phyloP scores from a whole-genome alignment of 352 stramenopile species.

The Pythium monospermum region DNA sequence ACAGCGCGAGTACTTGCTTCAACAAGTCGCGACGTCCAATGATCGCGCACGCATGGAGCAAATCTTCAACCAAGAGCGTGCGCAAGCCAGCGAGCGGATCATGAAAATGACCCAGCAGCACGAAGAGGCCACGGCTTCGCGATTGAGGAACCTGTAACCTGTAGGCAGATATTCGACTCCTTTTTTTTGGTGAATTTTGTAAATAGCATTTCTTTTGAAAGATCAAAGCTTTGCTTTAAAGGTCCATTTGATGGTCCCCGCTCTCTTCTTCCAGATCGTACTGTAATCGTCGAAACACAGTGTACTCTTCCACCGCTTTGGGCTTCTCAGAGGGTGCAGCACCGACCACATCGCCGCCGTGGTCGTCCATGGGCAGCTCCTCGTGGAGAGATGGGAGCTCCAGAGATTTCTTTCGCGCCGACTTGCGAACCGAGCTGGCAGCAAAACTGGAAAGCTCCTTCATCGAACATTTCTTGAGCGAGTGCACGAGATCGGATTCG shows the following conservation, averaged over 20 bases:
- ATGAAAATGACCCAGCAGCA: conserved; percentile 72
- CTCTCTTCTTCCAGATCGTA: conserved; percentile 23
- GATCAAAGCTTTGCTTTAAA: conserved; percentile 7
- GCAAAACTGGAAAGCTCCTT: conserved; percentile 30
- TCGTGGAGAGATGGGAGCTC: conserved; percentile 15
- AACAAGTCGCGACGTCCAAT: conserved; percentile 24
- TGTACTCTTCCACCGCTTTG: conserved; percentile 4
- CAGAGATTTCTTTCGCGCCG: conserved; percentile 20
- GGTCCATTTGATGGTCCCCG: conserved; percentile 10
- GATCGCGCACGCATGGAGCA: conserved; percentile 58
- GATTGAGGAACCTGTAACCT: conserved; percentile 18
- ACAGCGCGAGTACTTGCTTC: conserved; percentile 63
- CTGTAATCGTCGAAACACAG: conserved; percentile 16
- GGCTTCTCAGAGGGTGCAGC: conserved; percentile 2
- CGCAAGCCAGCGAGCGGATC: conserved; percentile 73
- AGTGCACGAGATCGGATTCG: conserved; percentile 40
- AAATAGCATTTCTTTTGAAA: conserved; percentile 5
- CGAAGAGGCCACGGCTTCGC: conserved; percentile 42
- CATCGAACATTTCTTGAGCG: conserved; percentile 50
- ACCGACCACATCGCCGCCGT: neutral
- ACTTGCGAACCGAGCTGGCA: conserved; percentile 27
- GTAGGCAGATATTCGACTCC: too few species aligned
- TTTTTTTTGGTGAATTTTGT: too few species aligned
- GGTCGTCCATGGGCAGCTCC: neutral
- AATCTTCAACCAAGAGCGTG: conserved; percentile 67